phyloP scores from a whole-genome alignment of 139 green algal genomes.

The Pseudopediastrum boryanum region DNA sequence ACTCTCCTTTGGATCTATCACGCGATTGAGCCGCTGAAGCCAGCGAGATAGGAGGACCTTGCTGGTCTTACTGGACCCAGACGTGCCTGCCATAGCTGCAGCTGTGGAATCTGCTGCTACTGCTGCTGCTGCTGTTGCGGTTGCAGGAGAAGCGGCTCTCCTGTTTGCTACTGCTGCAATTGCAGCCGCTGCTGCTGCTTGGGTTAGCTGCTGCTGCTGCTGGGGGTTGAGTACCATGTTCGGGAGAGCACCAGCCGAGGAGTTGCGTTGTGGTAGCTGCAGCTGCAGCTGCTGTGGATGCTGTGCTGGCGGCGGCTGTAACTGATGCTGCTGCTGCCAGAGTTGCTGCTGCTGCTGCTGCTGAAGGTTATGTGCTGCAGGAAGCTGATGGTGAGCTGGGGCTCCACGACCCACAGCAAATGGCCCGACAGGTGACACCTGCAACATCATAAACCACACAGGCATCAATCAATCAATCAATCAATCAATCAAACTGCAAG shows the following conservation, averaged over 20 bases:
- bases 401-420: neutral
- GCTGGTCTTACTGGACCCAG: neutral
- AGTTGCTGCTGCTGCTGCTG: conserved; percentile 9
- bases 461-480: neutral
- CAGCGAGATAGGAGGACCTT: conserved; percentile 48
- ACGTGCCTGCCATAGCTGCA: neutral
- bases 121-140: conserved; percentile 2
- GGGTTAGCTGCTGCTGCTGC: conserved; percentile 26
- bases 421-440: neutral
- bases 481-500: neutral
- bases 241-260: conserved; percentile 11
- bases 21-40: conserved; percentile 41
- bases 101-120: conserved; percentile 30
- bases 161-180: neutral
- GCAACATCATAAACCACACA: neutral
- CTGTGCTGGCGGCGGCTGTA: neutral
- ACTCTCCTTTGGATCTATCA: conserved; percentile 46
- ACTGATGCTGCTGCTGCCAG: conserved; percentile 22
- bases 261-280: neutral
- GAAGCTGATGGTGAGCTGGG: neutral
- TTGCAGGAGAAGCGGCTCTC: neutral
- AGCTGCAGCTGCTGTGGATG: neutral
- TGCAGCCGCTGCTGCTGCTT: conserved; percentile 10
- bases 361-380: neutral
- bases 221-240: conserved; percentile 1